Conservation (phyloP, 2,329 filamentous ascomycete genomes). For the Alternaria ethzedia region DNA sequence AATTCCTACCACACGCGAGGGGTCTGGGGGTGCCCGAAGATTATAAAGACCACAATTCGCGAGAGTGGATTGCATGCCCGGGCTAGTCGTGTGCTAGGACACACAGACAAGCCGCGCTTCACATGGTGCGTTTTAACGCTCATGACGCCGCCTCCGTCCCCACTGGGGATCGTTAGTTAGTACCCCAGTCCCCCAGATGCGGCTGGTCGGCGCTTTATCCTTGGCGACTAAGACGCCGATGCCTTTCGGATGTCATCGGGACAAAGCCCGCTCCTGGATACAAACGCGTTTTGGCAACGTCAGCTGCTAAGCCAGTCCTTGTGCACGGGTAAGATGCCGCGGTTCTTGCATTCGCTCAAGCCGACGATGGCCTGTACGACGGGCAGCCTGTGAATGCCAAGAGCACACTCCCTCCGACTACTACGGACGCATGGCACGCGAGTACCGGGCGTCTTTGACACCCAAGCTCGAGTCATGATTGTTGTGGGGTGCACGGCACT, state of each 20-base stretch:
- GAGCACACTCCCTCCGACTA: not conserved
- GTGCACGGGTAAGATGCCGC: constrained; percentile 26
- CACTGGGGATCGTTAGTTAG: constrained; percentile 43
- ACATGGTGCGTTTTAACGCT: constrained; percentile 41
- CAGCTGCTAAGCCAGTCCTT: constrained; percentile 27
- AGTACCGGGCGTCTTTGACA: not conserved
- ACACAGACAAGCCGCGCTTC: constrained; percentile 38
- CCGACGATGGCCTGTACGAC: constrained; percentile 13
- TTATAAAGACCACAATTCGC: constrained; percentile 43
- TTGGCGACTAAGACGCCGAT: constrained; percentile 37
- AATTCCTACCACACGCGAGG: constrained; percentile 28
- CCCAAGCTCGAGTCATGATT: constrained; percentile 15
- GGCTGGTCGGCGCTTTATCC: constrained; percentile 39
- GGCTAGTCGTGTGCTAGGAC: constrained; percentile 37
- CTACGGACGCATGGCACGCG: not conserved
- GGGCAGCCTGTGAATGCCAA: constrained; percentile 9
- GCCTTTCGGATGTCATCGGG: constrained; percentile 43
- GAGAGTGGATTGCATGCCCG: constrained; percentile 40
- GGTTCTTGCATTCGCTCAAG: constrained; percentile 14
- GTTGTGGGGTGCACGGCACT: constrained; percentile 16
- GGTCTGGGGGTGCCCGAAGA: constrained; percentile 32
- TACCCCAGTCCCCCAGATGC: constrained; percentile 49
- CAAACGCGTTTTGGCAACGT: constrained; percentile 28
- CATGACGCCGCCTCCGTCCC: constrained; percentile 43
- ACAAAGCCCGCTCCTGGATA: constrained; percentile 28